Conservation (phyloP, 768 basidiomycete genomes). For the Auriscalpium orientale region DNA sequence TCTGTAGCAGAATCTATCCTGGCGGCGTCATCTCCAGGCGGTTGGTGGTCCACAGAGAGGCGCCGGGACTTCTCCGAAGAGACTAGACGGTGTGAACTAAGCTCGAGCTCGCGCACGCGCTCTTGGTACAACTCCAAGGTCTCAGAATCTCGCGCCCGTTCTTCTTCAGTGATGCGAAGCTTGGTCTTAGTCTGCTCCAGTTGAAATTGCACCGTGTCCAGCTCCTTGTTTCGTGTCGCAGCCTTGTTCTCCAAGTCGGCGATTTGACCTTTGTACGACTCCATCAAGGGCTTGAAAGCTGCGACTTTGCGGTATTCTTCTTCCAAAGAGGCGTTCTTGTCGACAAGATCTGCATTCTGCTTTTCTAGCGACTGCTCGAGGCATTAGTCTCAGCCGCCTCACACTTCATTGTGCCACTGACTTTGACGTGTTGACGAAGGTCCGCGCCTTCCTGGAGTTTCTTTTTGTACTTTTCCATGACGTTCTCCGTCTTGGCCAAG, state of each 20-base stretch:
- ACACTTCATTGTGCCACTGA: slow-evolving; percentile 21
- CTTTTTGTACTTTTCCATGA: slow-evolving; percentile 98
- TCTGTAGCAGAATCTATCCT: slow-evolving; percentile 22
- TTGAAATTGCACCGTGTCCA: slow-evolving; percentile 65
- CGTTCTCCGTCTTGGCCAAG: slow-evolving; percentile 90
- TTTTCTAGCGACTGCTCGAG: slow-evolving; percentile 68
- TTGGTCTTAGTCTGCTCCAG: slow-evolving; percentile 68
- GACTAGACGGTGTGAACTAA: slow-evolving; percentile 47
- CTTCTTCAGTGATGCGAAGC: slow-evolving; percentile 59
- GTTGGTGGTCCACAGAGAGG: slow-evolving; percentile 1
- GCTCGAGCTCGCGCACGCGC: slow-evolving; percentile 80
- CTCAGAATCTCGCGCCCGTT: slow-evolving; percentile 73
- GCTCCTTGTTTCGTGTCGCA: slow-evolving; percentile 58
- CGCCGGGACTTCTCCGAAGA: slow-evolving; percentile 21
- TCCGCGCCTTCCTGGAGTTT: slow-evolving; percentile 94
- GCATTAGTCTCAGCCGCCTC: background rate
- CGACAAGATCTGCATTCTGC: slow-evolving; percentile 87
- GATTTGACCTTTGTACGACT: slow-evolving; percentile 86
- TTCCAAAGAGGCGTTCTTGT: slow-evolving; percentile 87
- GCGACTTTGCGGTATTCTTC: slow-evolving; percentile 86
- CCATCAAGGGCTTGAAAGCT: slow-evolving; percentile 83
- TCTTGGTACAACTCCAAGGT: slow-evolving; percentile 87
- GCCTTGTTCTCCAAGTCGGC: slow-evolving; percentile 69
- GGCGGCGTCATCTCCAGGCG: slow-evolving; percentile 40
- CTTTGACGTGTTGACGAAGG: slow-evolving; percentile 80